Evolutionary conservation across 257 asterid genomes (phyloP).

Genomic region (Buddleja alternifolia): DNA sequence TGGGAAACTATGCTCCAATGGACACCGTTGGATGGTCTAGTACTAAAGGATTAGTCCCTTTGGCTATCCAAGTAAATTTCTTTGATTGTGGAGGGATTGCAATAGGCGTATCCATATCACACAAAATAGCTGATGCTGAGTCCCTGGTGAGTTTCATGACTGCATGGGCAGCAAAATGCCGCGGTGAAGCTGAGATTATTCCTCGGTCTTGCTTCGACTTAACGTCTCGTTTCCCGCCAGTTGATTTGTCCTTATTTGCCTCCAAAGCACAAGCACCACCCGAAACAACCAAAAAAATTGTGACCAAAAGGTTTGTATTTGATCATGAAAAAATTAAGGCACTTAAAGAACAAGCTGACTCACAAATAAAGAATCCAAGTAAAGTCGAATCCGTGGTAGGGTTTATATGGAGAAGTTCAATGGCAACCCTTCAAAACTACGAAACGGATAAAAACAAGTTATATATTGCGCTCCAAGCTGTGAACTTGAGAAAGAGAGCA

Average conservation of each 20-base stretch:
- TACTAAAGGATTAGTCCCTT: not conserved
- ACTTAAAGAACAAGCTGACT: too few relatives aligned
- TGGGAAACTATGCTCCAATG: not conserved
- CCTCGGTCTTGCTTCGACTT: not conserved
- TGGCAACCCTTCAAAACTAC: too few relatives aligned
- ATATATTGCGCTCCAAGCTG: too few relatives aligned
- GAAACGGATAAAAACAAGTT: too few relatives aligned
- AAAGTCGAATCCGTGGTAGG: too few relatives aligned
- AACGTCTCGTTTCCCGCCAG: not conserved
- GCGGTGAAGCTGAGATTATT: too few relatives aligned
- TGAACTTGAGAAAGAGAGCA: too few relatives aligned
- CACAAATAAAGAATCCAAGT: too few relatives aligned
- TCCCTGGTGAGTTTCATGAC: not conserved
- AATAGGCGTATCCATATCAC: slow-evolving; percentile 12
- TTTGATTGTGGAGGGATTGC: slow-evolving; percentile 27
- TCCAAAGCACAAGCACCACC: too few relatives aligned
- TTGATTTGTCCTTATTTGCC: not conserved
- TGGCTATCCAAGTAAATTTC: not conserved
- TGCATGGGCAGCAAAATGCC: slow-evolving; percentile 1
- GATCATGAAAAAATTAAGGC: not conserved
- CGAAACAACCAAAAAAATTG: too few relatives aligned
- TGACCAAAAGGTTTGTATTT: not conserved
- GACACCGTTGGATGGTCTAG: too few relatives aligned
- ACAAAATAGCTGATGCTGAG: slow-evolving; percentile 4
- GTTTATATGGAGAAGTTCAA: too few relatives aligned